Evolutionary conservation across 176 grass and related monocot genomes (phyloP).

Genomic region (Aegilops bicornis): DNA sequence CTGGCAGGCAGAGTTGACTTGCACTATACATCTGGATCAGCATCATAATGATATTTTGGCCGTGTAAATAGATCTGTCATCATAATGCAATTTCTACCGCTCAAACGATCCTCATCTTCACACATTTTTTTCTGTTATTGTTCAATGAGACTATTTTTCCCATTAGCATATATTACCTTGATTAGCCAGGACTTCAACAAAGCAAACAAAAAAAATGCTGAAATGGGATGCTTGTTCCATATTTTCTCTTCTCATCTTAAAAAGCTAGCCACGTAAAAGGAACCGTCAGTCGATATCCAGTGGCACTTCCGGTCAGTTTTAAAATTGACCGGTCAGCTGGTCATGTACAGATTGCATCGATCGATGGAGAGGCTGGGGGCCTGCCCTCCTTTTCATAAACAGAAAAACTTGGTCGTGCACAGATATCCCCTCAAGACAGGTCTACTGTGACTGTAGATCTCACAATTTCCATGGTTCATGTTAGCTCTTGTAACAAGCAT

Average conservation of each 20-base stretch:
- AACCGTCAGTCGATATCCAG: background rate
- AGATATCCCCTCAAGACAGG: too few relatives aligned
- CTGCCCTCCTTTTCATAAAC: too few relatives aligned
- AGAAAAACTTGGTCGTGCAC: too few relatives aligned
- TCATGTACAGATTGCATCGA: background rate
- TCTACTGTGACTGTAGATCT: background rate
- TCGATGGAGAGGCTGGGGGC: too few relatives aligned
- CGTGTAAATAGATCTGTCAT: background rate
- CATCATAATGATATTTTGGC: background rate
- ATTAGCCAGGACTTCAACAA: background rate
- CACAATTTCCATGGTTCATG: background rate
- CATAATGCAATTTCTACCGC: background rate
- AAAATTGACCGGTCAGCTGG: background rate
- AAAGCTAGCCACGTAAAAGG: background rate
- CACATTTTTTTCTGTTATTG: background rate
- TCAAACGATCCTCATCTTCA: background rate
- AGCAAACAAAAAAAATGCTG: background rate
- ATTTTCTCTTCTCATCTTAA: background rate
- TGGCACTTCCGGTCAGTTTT: background rate
- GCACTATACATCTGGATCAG: background rate
- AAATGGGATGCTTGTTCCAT: background rate
- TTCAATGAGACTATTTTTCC: background rate
- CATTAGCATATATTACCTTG: background rate
- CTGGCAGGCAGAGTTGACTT: background rate
- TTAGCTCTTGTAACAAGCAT: background rate